These are phyloP conservation scores for Histomonas meleagridis DNA, from an alignment of 208 protist genomes.

Conservation along the genomic window DNA sequence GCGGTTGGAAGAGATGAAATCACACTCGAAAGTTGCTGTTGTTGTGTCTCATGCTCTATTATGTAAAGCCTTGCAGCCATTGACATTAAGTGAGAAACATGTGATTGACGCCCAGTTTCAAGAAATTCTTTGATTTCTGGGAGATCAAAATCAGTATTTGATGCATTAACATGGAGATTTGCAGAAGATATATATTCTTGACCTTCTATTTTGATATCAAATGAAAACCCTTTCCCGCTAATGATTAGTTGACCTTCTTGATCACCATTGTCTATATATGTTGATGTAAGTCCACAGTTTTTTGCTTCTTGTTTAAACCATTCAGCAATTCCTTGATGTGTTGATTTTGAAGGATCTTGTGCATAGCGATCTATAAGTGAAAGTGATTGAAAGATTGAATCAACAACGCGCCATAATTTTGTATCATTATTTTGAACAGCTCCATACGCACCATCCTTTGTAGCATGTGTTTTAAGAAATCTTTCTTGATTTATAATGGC, in stretches of 20 bases:
- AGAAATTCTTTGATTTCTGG: background rate
- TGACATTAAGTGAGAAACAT: background rate
- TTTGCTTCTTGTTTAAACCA: conserved; percentile 32
- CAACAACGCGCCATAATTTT: background rate
- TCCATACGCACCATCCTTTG: background rate
- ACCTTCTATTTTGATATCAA: background rate
- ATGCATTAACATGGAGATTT: background rate
- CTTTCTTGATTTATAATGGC: background rate
- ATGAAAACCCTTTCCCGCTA: background rate
- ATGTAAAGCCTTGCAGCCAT: background rate
- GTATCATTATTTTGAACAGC: background rate
- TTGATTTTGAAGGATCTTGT: background rate
- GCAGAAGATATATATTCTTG: background rate
- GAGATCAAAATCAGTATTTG: background rate
- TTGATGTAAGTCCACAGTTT: background rate
- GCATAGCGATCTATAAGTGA: background rate
- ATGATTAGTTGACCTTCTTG: background rate
- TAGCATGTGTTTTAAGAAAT: background rate
- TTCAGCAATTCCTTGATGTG: background rate
- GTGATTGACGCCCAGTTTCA: background rate
- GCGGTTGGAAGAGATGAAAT: background rate
- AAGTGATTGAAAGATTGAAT: conserved; percentile 32
- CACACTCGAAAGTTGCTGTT: no score
- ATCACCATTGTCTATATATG: background rate
- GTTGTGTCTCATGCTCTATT: background rate